Conservation (phyloP, 148 eudicot species). For the Mesembryanthemum crystallinum region DNA sequence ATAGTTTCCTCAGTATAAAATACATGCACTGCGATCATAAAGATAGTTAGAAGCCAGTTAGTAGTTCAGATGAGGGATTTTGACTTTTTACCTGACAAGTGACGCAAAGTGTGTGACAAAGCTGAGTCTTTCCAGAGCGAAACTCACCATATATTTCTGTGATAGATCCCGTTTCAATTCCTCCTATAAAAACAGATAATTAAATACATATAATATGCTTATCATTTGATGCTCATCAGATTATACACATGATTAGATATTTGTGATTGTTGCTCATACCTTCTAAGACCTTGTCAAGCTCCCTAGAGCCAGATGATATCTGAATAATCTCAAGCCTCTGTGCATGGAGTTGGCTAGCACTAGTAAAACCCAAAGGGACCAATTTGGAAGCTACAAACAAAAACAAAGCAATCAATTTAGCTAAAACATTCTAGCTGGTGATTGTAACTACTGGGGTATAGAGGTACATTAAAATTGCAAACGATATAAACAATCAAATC, state of each 20-base stretch:
- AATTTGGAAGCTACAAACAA: conserved; percentile 74
- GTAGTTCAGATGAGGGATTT: not conserved
- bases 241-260: not conserved
- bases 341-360: conserved; percentile 89
- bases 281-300: conserved; percentile 89
- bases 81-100: conserved; percentile 79
- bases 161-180: conserved; percentile 92
- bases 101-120: conserved; percentile 93
- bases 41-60: not conserved
- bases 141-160: conserved; percentile 97
- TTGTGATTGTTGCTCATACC: conserved; percentile 36
- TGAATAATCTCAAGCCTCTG: conserved; percentile 91
- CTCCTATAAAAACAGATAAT: conserved; percentile 50
- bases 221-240: not conserved
- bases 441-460: not conserved
- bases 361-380: conserved; percentile 94
- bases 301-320: conserved; percentile 86
- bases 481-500: conserved; percentile 1
- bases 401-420: conserved; percentile 9
- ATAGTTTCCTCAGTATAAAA: not conserved
- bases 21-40: not conserved
- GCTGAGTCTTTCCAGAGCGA: conserved; percentile 95
- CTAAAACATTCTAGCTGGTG: not conserved
- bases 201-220: conserved; percentile 6
- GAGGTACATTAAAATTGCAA: not conserved